Evolutionary conservation across 1,284 basidiomycete genomes (phyloP), one percentile per base, ranked within the genome.

Genomic region (Boletus semigastroideus): DNA sequence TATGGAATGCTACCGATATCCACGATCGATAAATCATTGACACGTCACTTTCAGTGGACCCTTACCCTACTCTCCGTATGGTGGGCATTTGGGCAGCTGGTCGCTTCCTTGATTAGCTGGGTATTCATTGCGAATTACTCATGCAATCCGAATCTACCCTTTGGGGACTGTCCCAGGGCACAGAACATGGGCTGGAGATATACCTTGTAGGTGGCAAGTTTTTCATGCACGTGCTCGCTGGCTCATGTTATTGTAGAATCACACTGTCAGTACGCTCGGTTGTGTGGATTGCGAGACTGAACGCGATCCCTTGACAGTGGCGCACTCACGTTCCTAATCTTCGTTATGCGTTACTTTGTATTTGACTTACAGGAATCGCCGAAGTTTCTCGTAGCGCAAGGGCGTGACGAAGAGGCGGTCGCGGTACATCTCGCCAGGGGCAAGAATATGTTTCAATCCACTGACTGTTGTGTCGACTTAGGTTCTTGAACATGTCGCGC

Each of bases 181-280:
- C 63, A 74, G 48, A 85, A 85, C 63, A 77, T 76, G 71, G 83
- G 83, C 20, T 85, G 83, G 83, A 72, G 83, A 61, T 85, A 84
- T 67, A 77, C 79, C 27, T 72, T 79, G 78, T 84, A 67, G 52
- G 64, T 62, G 11, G 11, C 10, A 38, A 53, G 14, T 2, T 0
- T 30, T 36, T 36, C 27, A 22, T 39, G 2, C 34, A 4, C 7
- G 7, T 7, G 22, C 37, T 44, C 33, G 16, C 52, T 22, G 12
- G 28, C 27, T 54, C 33, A 65, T 36, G 5, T 2, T 28, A 2
- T 42, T 27, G 14, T 48, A 77, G 75, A 30, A 73, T 74, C 54
- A 70, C 67, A 7, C 62, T 77, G 74, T 77, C 51, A 60, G 74
- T 56, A 33, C 36, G 16, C 37, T 48, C 46, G 42, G 33, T 31